Evolutionary conservation across 2,329 filamentous ascomycete genomes (phyloP).

Genomic region (Hypocreales sp.): DNA sequence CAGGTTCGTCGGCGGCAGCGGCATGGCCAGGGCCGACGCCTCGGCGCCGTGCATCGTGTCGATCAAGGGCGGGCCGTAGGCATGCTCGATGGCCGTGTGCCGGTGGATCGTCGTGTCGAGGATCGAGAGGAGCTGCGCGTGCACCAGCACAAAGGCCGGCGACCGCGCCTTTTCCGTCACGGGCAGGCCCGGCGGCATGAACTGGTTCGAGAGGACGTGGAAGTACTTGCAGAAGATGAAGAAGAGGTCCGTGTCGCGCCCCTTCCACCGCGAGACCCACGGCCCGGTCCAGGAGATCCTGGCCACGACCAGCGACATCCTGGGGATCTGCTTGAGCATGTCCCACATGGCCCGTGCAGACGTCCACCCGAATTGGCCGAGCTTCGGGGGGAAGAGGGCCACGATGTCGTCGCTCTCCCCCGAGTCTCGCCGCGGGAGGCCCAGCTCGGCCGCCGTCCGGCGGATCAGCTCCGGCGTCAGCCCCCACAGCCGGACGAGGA

Average conservation of each 20-base stretch:
- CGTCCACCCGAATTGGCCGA: conserved; percentile 43
- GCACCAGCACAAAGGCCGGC: conserved; percentile 66
- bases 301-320: conserved; percentile 49
- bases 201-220: conserved; percentile 63
- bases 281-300: conserved; percentile 73
- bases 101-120: conserved; percentile 76
- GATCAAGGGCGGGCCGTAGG: conserved; percentile 23
- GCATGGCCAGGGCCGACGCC: conserved; percentile 46
- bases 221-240: conserved; percentile 88
- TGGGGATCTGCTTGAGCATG: conserved; percentile 49
- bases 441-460: conserved; percentile 55
- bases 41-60: conserved; percentile 41
- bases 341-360: conserved; percentile 31
- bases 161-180: conserved; percentile 44
- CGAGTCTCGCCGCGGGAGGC: conserved; percentile 38
- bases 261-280: conserved; percentile 77
- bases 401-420: conserved; percentile 49
- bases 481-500: conserved; percentile 70
- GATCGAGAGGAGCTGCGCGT: conserved; percentile 65
- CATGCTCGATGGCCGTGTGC: conserved; percentile 38
- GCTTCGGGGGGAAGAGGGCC: conserved; percentile 50
- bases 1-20: conserved; percentile 51
- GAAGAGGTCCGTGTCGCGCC: conserved; percentile 75
- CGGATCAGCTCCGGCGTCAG: conserved; percentile 53
- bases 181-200: conserved; percentile 40